These are phyloP conservation scores for Monascus purpureus DNA, from an alignment of 495 filamentous ascomycete genomes.

Conservation along the genomic window DNA sequence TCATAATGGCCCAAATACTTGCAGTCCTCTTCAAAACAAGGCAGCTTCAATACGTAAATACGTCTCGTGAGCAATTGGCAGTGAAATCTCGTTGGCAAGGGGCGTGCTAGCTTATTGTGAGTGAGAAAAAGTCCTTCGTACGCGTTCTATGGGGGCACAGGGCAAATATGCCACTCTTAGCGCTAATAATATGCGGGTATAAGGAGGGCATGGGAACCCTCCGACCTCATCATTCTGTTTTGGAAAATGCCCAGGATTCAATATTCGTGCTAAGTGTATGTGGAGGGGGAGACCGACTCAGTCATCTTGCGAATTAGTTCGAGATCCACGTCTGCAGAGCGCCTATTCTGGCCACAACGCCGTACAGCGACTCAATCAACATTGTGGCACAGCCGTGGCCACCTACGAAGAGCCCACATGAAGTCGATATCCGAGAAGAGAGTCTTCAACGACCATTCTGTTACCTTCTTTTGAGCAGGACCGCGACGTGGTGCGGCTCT, in stretches of 20 bases:
- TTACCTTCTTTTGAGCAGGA: no score
- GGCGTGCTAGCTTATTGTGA: no score
- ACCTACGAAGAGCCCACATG: background rate
- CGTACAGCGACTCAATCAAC: background rate
- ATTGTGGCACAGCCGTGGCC: background rate
- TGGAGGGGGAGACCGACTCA: background rate
- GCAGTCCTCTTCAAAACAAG: constrained; percentile 3
- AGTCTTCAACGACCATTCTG: no score
- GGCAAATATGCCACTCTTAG: no score
- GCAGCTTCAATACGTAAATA: constrained; percentile 5
- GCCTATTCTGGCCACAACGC: background rate
- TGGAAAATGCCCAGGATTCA: no score
- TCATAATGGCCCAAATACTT: constrained; percentile 14
- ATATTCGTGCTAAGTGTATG: no score
- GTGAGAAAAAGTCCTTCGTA: no score
- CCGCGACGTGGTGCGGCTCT: no score
- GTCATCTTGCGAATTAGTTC: background rate
- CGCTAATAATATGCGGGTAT: no score
- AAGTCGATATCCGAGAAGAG: background rate
- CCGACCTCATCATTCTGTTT: no score
- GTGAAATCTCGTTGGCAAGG: background rate
- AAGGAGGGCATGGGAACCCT: no score
- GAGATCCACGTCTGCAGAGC: background rate
- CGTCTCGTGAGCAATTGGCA: constrained; percentile 3
- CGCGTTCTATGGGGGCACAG: no score